Base-by-base conservation (phyloP, 2,329 filamentous ascomycete species). In the Colletotrichum ledebouriae region DNA sequence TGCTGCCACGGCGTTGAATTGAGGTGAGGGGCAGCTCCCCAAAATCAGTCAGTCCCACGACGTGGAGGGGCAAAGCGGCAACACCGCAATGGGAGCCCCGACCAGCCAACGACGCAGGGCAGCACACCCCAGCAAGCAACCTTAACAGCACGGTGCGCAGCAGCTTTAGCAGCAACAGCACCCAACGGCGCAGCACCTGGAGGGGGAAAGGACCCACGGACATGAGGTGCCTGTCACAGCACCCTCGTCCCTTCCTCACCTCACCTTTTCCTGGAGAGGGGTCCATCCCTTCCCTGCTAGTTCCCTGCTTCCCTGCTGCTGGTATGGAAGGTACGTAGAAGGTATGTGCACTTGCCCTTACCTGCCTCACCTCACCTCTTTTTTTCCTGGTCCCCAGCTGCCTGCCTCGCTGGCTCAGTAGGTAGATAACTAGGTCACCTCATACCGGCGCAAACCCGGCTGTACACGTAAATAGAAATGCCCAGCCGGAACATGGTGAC, bases 171-270 rank as follows among this genome's bases (percentile, higher is more conserved):
- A 55, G 44, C 46, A 22, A 15, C 41, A 29, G 29, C 29, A 29
- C 29, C 29, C 7, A 29, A 29, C 29, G 29, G 37, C 37, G 13
- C 37, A 39, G 37, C 37, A 39, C 37, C 37, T 29, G 29, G 37
- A 15, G 37, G 37, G 37, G 37, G 1, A 39, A 39, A 9, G 13
- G 37, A 39, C 66, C 62, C 66, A 66, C 55, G 56, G 50, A 37
- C 17, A 39, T 69, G 61, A 56, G 61, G 55, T 60, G 62, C 42
- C 47, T 65, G 39, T 68, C 53, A 68, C 60, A 59, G 60, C 37
- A 59, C 47, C 55, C 56, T 49, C 56, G 39, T 59, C 34, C 42
- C 9, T n/a, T 52, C 34, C 47, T 53, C 61, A 59, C 61, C 53
- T 67, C 46, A 53, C 46, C 61, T 59, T 44, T 47, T 22, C 59